phyloP scores from a whole-genome alignment of 176 grass and related monocot species.

The Aegilops longissima region DNA sequence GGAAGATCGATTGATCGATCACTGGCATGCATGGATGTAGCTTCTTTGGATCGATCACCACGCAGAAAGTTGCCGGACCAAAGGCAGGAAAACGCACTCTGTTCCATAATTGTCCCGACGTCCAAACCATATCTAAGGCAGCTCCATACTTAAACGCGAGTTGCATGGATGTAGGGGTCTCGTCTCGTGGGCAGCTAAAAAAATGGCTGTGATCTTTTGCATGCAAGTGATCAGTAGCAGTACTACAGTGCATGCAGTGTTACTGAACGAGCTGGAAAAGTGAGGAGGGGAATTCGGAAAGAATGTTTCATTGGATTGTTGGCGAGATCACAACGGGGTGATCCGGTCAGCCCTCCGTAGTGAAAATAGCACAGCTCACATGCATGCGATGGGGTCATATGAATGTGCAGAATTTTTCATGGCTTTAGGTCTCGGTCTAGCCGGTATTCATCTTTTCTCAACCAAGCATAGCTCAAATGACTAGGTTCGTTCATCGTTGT shows the following conservation, averaged over 20 bases:
- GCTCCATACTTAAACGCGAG: background rate
- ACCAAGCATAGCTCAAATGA: too few relatives aligned
- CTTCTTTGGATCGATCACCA: background rate
- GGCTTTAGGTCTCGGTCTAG: too few relatives aligned
- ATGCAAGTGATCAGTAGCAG: background rate
- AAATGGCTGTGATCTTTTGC: background rate
- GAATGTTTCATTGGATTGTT: background rate
- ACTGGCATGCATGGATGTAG: background rate
- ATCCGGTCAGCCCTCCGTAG: background rate
- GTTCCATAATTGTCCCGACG: background rate
- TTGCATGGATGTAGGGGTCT: background rate
- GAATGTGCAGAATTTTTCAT: background rate
- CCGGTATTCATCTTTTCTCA: too few relatives aligned
- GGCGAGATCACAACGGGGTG: background rate
- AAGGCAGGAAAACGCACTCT: background rate
- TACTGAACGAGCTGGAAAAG: background rate
- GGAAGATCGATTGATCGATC: background rate
- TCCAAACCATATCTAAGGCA: background rate
- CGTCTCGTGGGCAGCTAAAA: background rate
- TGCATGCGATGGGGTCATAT: background rate
- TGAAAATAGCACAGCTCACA: background rate
- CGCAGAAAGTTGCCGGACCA: background rate
- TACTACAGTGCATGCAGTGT: background rate
- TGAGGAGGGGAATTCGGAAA: background rate
- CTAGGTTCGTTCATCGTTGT: too few relatives aligned